These are phyloP conservation scores for Heliamphora ciliata DNA, from an alignment of 179 eudicot genomes.

Conservation along the genomic window DNA sequence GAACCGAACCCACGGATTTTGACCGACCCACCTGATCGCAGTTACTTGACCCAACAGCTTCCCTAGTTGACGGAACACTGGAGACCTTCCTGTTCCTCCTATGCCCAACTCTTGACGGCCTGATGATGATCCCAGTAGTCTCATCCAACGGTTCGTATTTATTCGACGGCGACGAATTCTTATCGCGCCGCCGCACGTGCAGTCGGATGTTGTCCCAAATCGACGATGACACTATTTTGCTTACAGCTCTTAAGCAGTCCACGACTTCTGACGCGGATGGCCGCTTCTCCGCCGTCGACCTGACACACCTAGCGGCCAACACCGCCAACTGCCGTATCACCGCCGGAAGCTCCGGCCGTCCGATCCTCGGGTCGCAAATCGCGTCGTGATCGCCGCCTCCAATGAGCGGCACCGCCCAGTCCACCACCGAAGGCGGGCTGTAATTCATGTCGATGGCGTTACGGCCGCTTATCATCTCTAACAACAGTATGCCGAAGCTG, in stretches of 20 bases:
- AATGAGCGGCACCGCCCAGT: constrained; percentile 74
- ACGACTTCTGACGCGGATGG: constrained; percentile 57
- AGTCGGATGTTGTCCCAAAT: constrained; percentile 26
- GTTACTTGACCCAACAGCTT: constrained; percentile 3
- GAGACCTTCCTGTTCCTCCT: constrained; percentile 43
- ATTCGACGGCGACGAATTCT: constrained; percentile 19
- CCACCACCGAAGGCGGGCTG: constrained; percentile 68
- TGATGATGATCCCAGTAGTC: constrained; percentile 16
- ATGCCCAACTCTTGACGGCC: constrained; percentile 22
- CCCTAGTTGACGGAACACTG: constrained; percentile 22
- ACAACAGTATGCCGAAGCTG: constrained; percentile 68
- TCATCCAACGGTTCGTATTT: constrained; percentile 39
- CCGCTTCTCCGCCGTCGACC: constrained; percentile 54
- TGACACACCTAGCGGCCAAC: constrained; percentile 58
- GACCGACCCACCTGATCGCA: constrained; percentile 34
- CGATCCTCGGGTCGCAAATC: constrained; percentile 58
- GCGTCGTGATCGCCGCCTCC: constrained; percentile 28
- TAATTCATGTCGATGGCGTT: constrained; percentile 63
- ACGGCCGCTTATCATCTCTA: constrained; percentile 72
- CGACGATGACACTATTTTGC: constrained; percentile 26
- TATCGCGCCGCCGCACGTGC: constrained; percentile 36
- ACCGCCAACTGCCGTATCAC: constrained; percentile 37
- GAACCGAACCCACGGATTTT: constrained; percentile 44
- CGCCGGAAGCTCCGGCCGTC: constrained; percentile 26
- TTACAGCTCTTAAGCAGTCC: constrained; percentile 35